These are phyloP conservation scores for Lodderomyces theae DNA, from an alignment of 1,139 yeast species.

Conservation along the genomic window DNA sequence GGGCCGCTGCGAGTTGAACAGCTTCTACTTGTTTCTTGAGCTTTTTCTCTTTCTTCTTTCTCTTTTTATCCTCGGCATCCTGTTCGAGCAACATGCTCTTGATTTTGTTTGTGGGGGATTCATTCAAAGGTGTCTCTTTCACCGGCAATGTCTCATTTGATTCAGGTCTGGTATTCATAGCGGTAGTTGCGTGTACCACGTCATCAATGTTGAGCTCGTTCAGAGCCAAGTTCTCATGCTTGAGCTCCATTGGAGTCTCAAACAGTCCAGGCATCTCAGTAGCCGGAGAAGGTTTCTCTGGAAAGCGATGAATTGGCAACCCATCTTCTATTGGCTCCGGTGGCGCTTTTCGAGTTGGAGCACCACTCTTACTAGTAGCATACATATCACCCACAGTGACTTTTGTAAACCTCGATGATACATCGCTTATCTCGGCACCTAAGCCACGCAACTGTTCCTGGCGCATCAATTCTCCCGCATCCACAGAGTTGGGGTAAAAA, in stretches of 20 bases:
- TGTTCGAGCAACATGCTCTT: not conserved
- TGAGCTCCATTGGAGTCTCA: not conserved
- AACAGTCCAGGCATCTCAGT: not conserved
- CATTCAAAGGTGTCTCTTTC: too few species aligned
- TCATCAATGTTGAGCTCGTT: not conserved
- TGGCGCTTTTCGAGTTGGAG: constrained; percentile 12
- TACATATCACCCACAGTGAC: constrained; percentile 9
- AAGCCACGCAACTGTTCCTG: constrained; percentile 8
- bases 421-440: constrained; percentile 4
- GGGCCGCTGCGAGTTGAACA: constrained; percentile 23
- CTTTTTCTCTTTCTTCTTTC: constrained; percentile 14
- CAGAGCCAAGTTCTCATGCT: not conserved
- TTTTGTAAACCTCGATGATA: constrained; percentile 12
- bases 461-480: constrained; percentile 13
- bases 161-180: too few species aligned
- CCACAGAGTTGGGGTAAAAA: constrained; percentile 12
- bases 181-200: too few species aligned
- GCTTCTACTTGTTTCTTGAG: constrained; percentile 22
- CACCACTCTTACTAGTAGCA: constrained; percentile 6
- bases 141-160: too few species aligned
- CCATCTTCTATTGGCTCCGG: not conserved
- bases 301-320: not conserved
- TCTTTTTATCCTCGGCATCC: constrained; percentile 12
- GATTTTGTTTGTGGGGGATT: not conserved
- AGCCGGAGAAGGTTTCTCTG: not conserved